These are phyloP conservation scores for Epichloe glyceriae DNA, from an alignment of 2,329 filamentous ascomycete genomes.

Conservation along the genomic window DNA sequence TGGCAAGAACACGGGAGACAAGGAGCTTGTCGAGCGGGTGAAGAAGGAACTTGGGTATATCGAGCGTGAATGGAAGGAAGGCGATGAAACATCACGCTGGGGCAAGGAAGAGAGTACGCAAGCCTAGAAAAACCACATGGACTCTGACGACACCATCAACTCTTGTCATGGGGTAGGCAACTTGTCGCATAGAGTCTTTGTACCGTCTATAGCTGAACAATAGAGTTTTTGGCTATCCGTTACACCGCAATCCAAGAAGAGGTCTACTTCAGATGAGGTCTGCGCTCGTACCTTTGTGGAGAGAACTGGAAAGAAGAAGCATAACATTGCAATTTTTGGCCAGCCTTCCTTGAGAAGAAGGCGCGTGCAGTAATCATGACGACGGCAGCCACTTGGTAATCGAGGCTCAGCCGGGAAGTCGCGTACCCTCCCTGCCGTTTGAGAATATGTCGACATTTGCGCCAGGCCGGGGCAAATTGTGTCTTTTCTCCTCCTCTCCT, in stretches of 20 bases:
- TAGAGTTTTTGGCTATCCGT: not conserved
- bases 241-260: not conserved
- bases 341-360: not conserved
- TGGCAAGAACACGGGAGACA: conserved; percentile 88
- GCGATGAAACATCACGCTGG: conserved; percentile 78
- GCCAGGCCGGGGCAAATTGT: not conserved
- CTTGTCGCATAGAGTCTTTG: not conserved
- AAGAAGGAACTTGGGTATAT: conserved; percentile 78
- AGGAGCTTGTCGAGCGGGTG: conserved; percentile 63
- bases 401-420: not conserved
- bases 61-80: conserved; percentile 71
- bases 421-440: not conserved
- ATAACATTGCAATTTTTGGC: not conserved
- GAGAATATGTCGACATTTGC: not conserved
- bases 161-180: not conserved
- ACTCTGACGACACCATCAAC: not conserved
- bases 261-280: too few species aligned
- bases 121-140: not conserved
- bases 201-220: not conserved
- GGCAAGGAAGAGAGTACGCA: conserved; percentile 35
- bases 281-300: too few species aligned
- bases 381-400: not conserved
- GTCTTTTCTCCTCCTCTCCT: not conserved
- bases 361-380: not conserved
- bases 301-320: not conserved